These are phyloP conservation scores for Clonostachys solani DNA, from an alignment of 2,329 filamentous ascomycete genomes.

Conservation along the genomic window DNA sequence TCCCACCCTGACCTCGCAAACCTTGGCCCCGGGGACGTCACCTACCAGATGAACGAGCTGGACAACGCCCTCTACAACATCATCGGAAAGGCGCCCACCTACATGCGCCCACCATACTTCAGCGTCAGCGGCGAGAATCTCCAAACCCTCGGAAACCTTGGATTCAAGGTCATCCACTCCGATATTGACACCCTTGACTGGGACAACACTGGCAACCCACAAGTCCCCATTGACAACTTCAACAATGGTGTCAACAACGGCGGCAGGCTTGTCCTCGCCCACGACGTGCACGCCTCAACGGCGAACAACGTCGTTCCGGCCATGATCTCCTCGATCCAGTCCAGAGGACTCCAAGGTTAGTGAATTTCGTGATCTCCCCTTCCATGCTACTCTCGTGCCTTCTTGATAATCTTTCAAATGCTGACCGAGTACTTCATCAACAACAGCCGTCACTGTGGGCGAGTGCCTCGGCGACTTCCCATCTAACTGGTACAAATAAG, in stretches of 20 bases:
- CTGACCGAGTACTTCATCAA: too few species aligned
- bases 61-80: conserved; percentile 47
- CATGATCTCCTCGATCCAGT: conserved; percentile 20
- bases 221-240: conserved; percentile 33
- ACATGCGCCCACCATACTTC: conserved; percentile 46
- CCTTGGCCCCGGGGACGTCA: conserved; percentile 30
- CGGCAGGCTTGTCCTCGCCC: conserved; percentile 37
- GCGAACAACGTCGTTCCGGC: conserved; percentile 34
- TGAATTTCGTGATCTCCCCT: conserved; percentile 20
- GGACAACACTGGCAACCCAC: conserved; percentile 27
- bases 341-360: conserved; percentile 29
- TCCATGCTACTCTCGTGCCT: too few species aligned
- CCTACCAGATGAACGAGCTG: conserved; percentile 41
- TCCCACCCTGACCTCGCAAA: conserved; percentile 37
- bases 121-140: conserved; percentile 39
- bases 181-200: conserved; percentile 61
- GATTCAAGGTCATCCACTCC: conserved; percentile 57
- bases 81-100: conserved; percentile 41
- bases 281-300: conserved; percentile 41
- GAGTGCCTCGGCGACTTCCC: conserved; percentile 41
- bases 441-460: conserved; percentile 41
- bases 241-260: conserved; percentile 13
- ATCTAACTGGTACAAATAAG: conserved; percentile 34
- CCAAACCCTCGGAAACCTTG: conserved; percentile 34
- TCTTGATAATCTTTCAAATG: too few species aligned